Conservation (phyloP, 768 basidiomycete species). For the Inosperma sp. region DNA sequence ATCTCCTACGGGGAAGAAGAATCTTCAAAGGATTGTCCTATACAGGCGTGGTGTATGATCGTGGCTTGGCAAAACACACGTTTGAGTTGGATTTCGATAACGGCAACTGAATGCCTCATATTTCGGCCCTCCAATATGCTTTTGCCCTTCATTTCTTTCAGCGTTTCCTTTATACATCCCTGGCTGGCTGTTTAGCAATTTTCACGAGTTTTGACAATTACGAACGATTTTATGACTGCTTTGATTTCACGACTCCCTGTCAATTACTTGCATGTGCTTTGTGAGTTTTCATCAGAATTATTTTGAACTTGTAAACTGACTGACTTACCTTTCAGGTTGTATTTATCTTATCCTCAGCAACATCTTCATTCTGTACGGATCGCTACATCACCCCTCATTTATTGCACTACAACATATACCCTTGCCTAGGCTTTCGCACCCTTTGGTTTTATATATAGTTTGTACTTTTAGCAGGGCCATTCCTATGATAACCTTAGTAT, state of each 20-base stretch:
- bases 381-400: not conserved
- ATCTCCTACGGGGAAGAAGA: slow-evolving; percentile 47
- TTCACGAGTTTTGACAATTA: slow-evolving; percentile 7
- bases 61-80: slow-evolving; percentile 11
- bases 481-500: too few relatives aligned
- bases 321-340: not conserved
- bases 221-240: slow-evolving; percentile 3
- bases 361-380: not conserved
- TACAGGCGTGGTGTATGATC: slow-evolving; percentile 33
- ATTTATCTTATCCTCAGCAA: not conserved
- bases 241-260: not conserved
- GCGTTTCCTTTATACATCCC: not conserved
- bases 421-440: too few relatives aligned
- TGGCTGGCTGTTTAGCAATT: not conserved
- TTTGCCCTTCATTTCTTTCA: not conserved
- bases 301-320: not conserved
- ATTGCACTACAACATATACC: not conserved
- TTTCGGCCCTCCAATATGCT: not conserved
- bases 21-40: slow-evolving; percentile 57
- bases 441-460: too few relatives aligned
- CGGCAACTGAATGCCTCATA: not conserved
- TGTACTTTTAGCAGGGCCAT: too few relatives aligned
- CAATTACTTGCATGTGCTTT: slow-evolving; percentile 11
- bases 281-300: slow-evolving; percentile 11
- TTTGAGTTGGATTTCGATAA: slow-evolving; percentile 10